These are phyloP conservation scores for Phylloporus sp. DNA, from an alignment of 768 basidiomycete species.

Conservation along the genomic window DNA sequence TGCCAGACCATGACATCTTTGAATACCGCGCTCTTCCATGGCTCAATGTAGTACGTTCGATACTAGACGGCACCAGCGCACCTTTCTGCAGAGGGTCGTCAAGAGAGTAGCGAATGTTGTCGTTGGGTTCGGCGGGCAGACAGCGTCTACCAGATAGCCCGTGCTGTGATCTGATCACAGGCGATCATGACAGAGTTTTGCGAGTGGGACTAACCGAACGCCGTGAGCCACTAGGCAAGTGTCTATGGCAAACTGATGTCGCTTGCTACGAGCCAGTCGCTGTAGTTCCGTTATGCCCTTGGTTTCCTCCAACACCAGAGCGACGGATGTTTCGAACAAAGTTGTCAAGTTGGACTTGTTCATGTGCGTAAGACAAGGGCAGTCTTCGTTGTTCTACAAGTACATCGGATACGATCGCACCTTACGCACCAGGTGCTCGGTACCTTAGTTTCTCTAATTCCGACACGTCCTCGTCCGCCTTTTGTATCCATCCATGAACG, in stretches of 20 bases:
- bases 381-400: no score
- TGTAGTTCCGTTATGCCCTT: slow-evolving; percentile 4
- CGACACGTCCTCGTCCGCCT: slow-evolving; percentile 43
- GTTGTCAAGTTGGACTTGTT: neutral
- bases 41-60: neutral
- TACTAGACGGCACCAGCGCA: slow-evolving; percentile 23
- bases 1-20: slow-evolving; percentile 39
- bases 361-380: no score
- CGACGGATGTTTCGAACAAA: slow-evolving; percentile 15
- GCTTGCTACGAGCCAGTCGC: slow-evolving; percentile 8
- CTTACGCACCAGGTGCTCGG: slow-evolving; percentile 48
- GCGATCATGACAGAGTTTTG: neutral
- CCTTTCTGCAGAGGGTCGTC: slow-evolving; percentile 34
- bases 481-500: slow-evolving; percentile 40
- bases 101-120: slow-evolving; percentile 36
- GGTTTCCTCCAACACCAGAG: slow-evolving; percentile 16
- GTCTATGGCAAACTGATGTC: slow-evolving; percentile 35
- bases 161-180: slow-evolving; percentile 2
- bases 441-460: slow-evolving; percentile 54
- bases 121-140: slow-evolving; percentile 33
- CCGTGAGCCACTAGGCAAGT: slow-evolving; percentile 38
- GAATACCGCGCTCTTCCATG: slow-evolving; percentile 30
- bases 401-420: no score
- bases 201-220: slow-evolving; percentile 34
- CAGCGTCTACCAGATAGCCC: slow-evolving; percentile 51